Conservation (phyloP, 345 rosid species). For the Ricinus communis region DNA sequence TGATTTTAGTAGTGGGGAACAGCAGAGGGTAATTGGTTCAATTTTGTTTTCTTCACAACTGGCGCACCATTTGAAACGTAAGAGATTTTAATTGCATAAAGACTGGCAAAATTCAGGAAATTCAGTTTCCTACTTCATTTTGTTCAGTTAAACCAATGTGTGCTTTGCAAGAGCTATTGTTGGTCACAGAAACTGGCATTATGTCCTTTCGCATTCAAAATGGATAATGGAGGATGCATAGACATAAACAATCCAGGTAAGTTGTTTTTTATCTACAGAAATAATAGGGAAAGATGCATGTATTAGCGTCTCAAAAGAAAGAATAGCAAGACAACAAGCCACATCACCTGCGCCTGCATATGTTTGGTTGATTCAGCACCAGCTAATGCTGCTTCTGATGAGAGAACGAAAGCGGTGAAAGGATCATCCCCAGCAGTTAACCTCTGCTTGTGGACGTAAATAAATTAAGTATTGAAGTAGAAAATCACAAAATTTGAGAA, state of each 20-base stretch:
- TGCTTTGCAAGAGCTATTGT: not conserved
- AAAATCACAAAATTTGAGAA: not conserved
- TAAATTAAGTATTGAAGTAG: slow-evolving; percentile 10
- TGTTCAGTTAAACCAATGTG: not conserved
- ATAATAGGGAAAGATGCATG: not conserved
- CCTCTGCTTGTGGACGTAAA: slow-evolving; percentile 48
- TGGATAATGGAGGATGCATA: not conserved
- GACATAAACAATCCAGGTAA: not conserved
- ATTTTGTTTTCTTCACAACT: too few relatives aligned
- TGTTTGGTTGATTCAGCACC: slow-evolving; percentile 89
- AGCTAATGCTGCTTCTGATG: slow-evolving; percentile 73
- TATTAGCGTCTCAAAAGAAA: not conserved
- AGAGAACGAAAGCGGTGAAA: slow-evolving; percentile 58
- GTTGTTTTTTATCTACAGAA: not conserved
- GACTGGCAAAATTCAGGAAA: not conserved
- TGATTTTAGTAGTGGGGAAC: not conserved
- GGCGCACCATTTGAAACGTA: too few relatives aligned
- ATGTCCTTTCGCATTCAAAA: not conserved
- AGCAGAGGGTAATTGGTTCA: not conserved
- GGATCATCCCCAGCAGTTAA: slow-evolving; percentile 74
- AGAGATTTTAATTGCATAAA: too few relatives aligned
- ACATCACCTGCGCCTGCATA: slow-evolving; percentile 89
- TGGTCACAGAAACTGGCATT: not conserved
- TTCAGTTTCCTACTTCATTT: not conserved
- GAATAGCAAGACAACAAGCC: not conserved